Conservation (phyloP, 2,329 filamentous ascomycete genomes). For the Monosporascus sp. region DNA sequence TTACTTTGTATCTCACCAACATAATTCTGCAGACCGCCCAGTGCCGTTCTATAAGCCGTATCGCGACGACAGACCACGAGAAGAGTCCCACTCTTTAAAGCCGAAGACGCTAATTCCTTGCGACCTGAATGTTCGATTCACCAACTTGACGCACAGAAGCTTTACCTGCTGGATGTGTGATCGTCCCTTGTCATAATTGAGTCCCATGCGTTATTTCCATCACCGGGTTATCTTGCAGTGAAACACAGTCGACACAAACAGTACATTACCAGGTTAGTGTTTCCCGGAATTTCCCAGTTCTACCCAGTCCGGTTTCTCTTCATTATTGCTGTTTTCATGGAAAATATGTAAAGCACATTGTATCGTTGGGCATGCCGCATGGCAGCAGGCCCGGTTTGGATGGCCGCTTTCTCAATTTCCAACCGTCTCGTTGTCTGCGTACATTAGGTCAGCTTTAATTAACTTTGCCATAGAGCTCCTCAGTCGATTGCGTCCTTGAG, state of each 20-base stretch:
- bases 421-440: neutral
- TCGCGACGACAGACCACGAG: too few species aligned
- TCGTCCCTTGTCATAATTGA: constrained; percentile 15
- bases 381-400: neutral
- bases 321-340: neutral
- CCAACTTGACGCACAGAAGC: neutral
- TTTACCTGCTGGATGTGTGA: constrained; percentile 17
- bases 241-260: constrained; percentile 25
- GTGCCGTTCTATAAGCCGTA: neutral
- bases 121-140: neutral
- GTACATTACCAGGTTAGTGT: constrained; percentile 6
- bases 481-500: neutral
- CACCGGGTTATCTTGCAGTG: constrained; percentile 16
- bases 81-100: neutral
- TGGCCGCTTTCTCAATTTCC: neutral
- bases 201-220: constrained; percentile 16
- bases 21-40: constrained; percentile 1
- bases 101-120: neutral
- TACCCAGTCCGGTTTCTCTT: neutral
- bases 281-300: constrained; percentile 6
- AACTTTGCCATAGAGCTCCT: neutral
- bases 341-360: neutral
- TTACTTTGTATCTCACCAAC: constrained; percentile 15
- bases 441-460: neutral
- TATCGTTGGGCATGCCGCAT: neutral